Evolutionary conservation across 257 asterid species (phyloP).

Genomic region (Penstemon barbatus): DNA sequence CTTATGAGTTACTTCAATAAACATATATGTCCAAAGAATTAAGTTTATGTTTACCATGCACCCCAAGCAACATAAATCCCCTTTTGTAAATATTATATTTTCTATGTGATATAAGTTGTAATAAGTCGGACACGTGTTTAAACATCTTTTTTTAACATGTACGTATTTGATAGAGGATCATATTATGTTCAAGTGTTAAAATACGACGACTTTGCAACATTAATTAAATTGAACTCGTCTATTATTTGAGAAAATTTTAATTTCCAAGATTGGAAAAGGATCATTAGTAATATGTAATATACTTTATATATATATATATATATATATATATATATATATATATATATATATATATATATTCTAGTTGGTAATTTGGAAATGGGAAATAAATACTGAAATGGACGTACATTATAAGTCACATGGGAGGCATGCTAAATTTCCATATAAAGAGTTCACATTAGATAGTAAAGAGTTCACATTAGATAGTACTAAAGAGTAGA

Average conservation of each 20-base stretch:
- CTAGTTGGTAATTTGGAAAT: background rate
- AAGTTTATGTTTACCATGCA: background rate
- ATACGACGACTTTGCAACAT: too few species aligned
- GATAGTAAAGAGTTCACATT: too few species aligned
- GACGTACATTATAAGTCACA: background rate
- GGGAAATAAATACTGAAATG: background rate
- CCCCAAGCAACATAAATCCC: background rate
- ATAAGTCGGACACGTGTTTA: background rate
- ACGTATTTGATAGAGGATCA: too few species aligned
- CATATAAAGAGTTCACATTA: background rate
- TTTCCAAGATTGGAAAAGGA: background rate
- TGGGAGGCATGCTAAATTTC: background rate
- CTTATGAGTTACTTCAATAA: background rate
- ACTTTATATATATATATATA: background rate
- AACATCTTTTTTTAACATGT: too few species aligned
- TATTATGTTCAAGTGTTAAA: too few species aligned
- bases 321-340: background rate
- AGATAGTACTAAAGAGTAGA: background rate
- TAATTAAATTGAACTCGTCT: too few species aligned
- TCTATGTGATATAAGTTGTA: background rate
- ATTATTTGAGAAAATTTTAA: background rate
- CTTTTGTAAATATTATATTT: too few species aligned
- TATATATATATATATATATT: background rate
- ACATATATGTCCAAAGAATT: background rate
- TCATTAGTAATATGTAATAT: background rate